Conservation (phyloP, 805 yeast species). For the Lipomyces kockii region DNA sequence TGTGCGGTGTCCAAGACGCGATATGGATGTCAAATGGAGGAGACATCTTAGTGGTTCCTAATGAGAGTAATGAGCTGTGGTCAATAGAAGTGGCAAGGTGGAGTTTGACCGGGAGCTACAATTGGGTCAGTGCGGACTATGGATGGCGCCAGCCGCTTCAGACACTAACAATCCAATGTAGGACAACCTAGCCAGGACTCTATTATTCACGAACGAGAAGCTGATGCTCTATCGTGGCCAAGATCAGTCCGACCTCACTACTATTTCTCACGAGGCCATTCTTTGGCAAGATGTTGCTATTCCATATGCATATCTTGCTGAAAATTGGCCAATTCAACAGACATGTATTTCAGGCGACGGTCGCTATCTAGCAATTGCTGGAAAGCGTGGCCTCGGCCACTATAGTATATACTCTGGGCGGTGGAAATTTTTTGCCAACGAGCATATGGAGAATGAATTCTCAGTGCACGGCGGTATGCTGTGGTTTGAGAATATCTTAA, state of each 20-base stretch:
- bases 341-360: conserved; percentile 56
- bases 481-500: conserved; percentile 48
- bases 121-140: conserved; percentile 7
- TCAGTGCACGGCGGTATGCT: conserved; percentile 47
- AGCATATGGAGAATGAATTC: conserved; percentile 44
- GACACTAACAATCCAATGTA: conserved; percentile 31
- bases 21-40: conserved; percentile 48
- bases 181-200: conserved; percentile 50
- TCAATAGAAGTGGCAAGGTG: conserved; percentile 42
- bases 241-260: conserved; percentile 50
- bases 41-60: conserved; percentile 45
- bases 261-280: conserved; percentile 50
- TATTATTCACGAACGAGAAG: conserved; percentile 49
- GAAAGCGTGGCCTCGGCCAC: conserved; percentile 53
- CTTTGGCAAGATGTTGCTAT: conserved; percentile 55
- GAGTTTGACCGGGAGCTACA: conserved; percentile 39
- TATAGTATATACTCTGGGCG: conserved; percentile 49
- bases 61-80: conserved; percentile 32
- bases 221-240: conserved; percentile 54
- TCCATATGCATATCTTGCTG: conserved; percentile 53
- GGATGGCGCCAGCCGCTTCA: background rate
- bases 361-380: conserved; percentile 55
- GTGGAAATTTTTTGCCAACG: conserved; percentile 54
- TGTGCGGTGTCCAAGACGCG: conserved; percentile 39
- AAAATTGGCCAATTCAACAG: conserved; percentile 51